Conservation (phyloP, 768 basidiomycete species). For the Lyophyllum semitale region DNA sequence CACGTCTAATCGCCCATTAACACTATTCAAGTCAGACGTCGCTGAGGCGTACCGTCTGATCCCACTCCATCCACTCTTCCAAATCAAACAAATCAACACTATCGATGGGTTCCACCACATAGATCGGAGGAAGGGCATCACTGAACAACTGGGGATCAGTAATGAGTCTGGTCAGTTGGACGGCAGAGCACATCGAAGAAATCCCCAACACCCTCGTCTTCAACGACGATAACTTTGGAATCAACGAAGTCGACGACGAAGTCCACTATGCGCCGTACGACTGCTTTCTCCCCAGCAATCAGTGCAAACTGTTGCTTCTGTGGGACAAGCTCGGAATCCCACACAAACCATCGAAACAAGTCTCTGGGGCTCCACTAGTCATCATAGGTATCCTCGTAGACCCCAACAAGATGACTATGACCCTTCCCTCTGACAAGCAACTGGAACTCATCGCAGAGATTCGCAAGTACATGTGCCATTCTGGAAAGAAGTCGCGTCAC, state of each 20-base stretch:
- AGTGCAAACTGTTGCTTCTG: slow-evolving; percentile 31
- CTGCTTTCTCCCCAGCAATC: slow-evolving; percentile 24
- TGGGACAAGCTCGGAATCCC: slow-evolving; percentile 43
- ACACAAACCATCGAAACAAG: slow-evolving; percentile 40
- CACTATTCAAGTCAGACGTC: slow-evolving; percentile 38
- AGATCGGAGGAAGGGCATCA: slow-evolving; percentile 26
- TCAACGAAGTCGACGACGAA: slow-evolving; percentile 18
- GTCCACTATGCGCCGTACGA: slow-evolving; percentile 32
- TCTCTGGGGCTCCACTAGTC: slow-evolving; percentile 25
- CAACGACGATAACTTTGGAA: slow-evolving; percentile 33
- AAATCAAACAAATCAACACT: slow-evolving; percentile 37
- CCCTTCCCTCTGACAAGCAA: too few species aligned
- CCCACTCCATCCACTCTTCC: slow-evolving; percentile 40
- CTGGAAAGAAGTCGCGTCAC: too few species aligned
- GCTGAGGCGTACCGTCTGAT: slow-evolving; percentile 34
- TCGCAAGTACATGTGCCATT: too few species aligned
- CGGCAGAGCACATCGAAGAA: slow-evolving; percentile 20
- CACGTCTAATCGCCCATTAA: neutral
- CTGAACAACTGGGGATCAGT: slow-evolving; percentile 30
- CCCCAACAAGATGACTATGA: slow-evolving; percentile 27
- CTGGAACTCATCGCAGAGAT: too few species aligned
- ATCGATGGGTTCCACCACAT: slow-evolving; percentile 24
- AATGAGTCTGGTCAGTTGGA: slow-evolving; percentile 36
- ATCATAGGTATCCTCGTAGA: slow-evolving; percentile 44
- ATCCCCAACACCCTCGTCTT: slow-evolving; percentile 29